Percentiles rank a stretch among this genome's conserved stretches.
phyloP scores from a whole-genome alignment of 768 basidiomycete species.

The Suillus ampliporus region DNA sequence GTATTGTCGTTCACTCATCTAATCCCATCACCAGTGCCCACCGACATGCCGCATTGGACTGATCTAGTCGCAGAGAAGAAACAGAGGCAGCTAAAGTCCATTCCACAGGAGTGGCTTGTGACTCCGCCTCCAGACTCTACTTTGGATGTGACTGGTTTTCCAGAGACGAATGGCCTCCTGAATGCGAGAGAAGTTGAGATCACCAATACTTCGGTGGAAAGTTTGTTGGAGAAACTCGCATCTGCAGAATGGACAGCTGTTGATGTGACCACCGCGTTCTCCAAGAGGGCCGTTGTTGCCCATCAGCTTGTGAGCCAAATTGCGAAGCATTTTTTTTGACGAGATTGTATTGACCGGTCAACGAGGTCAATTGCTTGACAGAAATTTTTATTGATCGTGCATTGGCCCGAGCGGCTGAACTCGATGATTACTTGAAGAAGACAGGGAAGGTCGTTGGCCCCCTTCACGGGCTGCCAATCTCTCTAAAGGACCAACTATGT shows the following conservation, averaged over 20 bases:
- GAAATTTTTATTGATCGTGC: constrained; percentile 81
- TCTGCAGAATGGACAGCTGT: constrained; percentile 62
- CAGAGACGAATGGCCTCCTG: no score
- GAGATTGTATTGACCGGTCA: not conserved
- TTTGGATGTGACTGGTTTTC: no score
- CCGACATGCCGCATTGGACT: no score
- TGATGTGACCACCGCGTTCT: constrained; percentile 75
- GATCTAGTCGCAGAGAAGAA: no score
- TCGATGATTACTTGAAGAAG: constrained; percentile 63
- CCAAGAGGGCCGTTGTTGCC: constrained; percentile 77
- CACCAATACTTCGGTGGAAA: no score
- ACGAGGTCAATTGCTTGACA: constrained; percentile 78
- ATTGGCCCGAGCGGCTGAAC: constrained; percentile 60
- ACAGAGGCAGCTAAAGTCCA: no score
- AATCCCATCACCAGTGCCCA: no score
- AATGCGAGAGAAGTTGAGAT: no score
- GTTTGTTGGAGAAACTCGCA: constrained; percentile 53
- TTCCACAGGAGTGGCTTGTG: no score
- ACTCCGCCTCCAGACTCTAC: no score
- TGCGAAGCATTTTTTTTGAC: not conserved
- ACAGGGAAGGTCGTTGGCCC: no score
- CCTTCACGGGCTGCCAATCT: constrained; percentile 39
- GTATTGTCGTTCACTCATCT: no score
- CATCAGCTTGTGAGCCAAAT: constrained; percentile 66
- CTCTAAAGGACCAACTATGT: constrained; percentile 82